Conservation (phyloP, 192 early-diverging fungal species). For the Backusella tuberculispora region DNA sequence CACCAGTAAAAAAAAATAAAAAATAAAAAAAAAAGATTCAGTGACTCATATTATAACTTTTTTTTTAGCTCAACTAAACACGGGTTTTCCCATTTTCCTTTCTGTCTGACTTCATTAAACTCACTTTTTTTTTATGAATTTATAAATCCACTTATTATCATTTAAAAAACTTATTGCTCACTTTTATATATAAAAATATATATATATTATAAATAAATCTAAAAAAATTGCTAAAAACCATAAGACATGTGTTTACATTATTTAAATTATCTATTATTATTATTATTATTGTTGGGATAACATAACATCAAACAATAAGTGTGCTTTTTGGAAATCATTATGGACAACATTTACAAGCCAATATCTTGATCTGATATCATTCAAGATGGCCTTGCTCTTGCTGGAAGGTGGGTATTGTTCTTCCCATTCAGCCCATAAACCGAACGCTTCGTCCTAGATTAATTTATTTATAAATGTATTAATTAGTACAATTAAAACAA, state of each 20-base stretch:
- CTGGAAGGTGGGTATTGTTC: slow-evolving; percentile 63
- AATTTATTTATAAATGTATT: not conserved
- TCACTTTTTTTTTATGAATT: not conserved
- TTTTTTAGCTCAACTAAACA: not conserved
- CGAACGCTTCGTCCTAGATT: slow-evolving; percentile 73
- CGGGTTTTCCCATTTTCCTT: not conserved
- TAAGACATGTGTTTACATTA: not conserved
- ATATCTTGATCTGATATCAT: slow-evolving; percentile 61
- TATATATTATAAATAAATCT: not conserved
- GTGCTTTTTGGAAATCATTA: slow-evolving; percentile 68
- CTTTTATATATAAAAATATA: not conserved
- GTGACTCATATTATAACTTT: not conserved
- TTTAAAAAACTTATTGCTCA: not conserved
- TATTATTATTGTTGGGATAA: slow-evolving; percentile 20
- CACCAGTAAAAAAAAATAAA: not conserved
- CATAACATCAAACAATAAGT: slow-evolving; percentile 53
- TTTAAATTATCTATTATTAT: not conserved
- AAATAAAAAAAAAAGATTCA: not conserved
- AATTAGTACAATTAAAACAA: not conserved
- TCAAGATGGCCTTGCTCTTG: slow-evolving; percentile 62
- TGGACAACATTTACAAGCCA: slow-evolving; percentile 85
- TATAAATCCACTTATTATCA: not conserved
- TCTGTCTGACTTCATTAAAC: not conserved
- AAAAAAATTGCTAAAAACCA: slow-evolving; percentile 6
- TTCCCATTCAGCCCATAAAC: slow-evolving; percentile 82